Base-by-base conservation (phyloP, 148 eudicot genomes). In the Vaccinium corymbosum region DNA sequence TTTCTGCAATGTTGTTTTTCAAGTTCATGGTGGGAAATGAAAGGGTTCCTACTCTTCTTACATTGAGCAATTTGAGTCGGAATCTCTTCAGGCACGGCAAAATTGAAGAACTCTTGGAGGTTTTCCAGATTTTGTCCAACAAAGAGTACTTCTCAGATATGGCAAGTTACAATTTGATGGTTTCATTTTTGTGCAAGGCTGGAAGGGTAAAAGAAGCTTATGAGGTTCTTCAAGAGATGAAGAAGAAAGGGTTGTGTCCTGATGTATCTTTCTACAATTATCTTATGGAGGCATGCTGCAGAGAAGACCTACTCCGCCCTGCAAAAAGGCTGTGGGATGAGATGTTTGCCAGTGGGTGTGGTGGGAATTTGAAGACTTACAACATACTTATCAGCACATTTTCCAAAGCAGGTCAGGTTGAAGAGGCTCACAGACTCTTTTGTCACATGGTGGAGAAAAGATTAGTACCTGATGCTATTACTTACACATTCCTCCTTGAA, bases 251-350 rank as follows among this genome's bases (percentile, higher is more conserved):
- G 62, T 42, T 92, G 20, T 42, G 48, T 81, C 98, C 95, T 2
- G 90, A 94, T 80, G 84, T 92, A n/a, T 87, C 91, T 61, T 90
- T 89, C 20, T 96, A 93, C 83, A 94, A 96, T 89, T 83, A 38
- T 83, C 91, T 96, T 74, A 91, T 96, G 91, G 97, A 93, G 84
- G 97, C 97, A 25, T 92, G 93, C 76, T 96, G 99, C 86, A 89
- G 84, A 80, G 95, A 92, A 59, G 95, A 93, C 87, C 90, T 93
- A 80, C 51, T 94, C 61, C 97, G 98, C 53, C 99, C 99, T n/a
- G 97, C 97, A 29, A 94, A 91, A 86, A 90, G 90, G 89, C 87
- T 96, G 82, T 96, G 98, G 99, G 98, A 96, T 87, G 98, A 96
- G 91, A 96, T 96, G 97, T 96, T 96, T 88, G 86, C 94, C 11